Evolutionary conservation across 2,329 filamentous ascomycete genomes (phyloP).

Genomic region (Colletotrichum simmondsii): DNA sequence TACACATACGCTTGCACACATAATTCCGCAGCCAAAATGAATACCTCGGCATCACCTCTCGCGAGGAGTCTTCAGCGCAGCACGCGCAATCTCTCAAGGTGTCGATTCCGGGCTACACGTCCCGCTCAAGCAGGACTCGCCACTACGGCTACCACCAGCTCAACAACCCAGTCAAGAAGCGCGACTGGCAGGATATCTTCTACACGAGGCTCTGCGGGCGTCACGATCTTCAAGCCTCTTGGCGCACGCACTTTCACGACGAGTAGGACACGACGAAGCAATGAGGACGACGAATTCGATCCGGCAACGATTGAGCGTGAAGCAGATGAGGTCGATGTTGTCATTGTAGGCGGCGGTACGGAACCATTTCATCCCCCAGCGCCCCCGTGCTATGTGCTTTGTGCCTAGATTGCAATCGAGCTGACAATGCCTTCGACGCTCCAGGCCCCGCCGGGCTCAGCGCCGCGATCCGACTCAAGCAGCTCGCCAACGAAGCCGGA

Average conservation of each 20-base stretch:
- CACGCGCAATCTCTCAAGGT: slow-evolving; percentile 44
- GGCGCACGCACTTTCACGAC: slow-evolving; percentile 34
- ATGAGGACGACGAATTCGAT: slow-evolving; percentile 68
- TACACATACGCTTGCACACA: neutral
- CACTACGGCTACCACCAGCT: slow-evolving; percentile 14
- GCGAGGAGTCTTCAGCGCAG: slow-evolving; percentile 52
- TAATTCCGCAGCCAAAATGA: slow-evolving; percentile 13
- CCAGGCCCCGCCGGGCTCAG: slow-evolving; percentile 88
- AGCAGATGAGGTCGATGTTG: slow-evolving; percentile 93
- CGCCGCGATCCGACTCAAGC: slow-evolving; percentile 94
- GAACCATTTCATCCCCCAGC: slow-evolving; percentile 34
- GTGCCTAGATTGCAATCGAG: neutral
- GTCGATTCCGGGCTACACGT: slow-evolving; percentile 41
- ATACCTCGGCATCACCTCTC: slow-evolving; percentile 42
- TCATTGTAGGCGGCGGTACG: slow-evolving; percentile 88
- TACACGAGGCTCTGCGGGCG: neutral
- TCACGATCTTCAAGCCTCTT: slow-evolving; percentile 18
- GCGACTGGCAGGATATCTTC: slow-evolving; percentile 1
- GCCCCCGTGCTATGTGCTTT: neutral
- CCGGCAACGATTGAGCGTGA: slow-evolving; percentile 81
- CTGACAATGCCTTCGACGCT: neutral
- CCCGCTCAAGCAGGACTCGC: slow-evolving; percentile 20
- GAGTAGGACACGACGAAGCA: slow-evolving; percentile 31
- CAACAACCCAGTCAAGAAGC: slow-evolving; percentile 2
- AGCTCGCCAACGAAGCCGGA: slow-evolving; percentile 91